Base-by-base conservation (phyloP, 1,139 yeast species). In the Debaryomyces robertsiae region DNA sequence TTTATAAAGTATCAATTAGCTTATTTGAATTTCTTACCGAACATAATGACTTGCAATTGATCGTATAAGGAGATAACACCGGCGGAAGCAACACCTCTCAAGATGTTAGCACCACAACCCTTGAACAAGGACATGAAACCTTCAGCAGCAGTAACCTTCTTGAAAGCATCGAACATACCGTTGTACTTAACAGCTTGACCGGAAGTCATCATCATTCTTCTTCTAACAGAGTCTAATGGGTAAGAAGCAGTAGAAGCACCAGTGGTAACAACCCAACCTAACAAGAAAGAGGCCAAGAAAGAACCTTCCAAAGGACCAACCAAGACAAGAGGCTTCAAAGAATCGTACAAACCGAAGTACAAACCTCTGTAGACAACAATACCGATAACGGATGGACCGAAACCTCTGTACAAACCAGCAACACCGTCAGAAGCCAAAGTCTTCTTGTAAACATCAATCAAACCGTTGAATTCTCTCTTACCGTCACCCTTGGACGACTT, bases 81-180 rank as follows among this genome's bases (percentile, higher is more conserved):
- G 58, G 78, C 78, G 67, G 77, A 76, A 63, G 77, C 77, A 60
- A 73, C 77, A 73, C 78, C 78, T 72, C 77, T 73, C 64, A 73
- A 70, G 73, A 73, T 73, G 76, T 73, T 73, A 61, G 77, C 77
- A 69, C 73, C 75, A 63, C 77, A 72, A 65, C 78, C 78, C 69
- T 72, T 73, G 75, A 73, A 73, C 63, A 73, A 70, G 55, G 77
- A 71, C 38, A 49, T 52, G 58, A 73, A 59, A 72, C 78, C 77
- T 64, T 73, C 78, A 59, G 77, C 75, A 49, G 77, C 77, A 53
- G 73, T 73, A 55, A 73, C 75, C 63, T 73, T 59, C 51, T 47
- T 65, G 72, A 66, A 65, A 65, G 73, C 66, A 64, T 73, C 78
- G 54, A 70, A 61, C 52, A 77, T 76, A 73, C 78, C 77, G 46